Evolutionary conservation across 768 basidiomycete genomes (phyloP).

Genomic region (Boletus reticulatus): DNA sequence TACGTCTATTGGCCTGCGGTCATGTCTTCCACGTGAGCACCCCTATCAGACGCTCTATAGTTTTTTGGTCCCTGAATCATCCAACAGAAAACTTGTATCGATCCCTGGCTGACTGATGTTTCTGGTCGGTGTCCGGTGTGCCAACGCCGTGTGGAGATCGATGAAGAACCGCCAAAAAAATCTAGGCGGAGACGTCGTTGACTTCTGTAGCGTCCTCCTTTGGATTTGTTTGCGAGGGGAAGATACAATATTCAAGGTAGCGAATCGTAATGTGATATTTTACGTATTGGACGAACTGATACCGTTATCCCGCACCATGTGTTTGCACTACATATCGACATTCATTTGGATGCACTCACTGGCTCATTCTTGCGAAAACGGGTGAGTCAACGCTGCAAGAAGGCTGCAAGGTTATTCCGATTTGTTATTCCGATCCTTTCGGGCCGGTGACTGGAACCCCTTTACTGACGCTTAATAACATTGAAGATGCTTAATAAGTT

Average conservation of each 20-base stretch:
- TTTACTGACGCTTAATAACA: neutral
- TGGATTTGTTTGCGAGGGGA: conserved; percentile 7
- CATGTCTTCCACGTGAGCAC: conserved; percentile 86
- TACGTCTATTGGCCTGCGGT: conserved; percentile 73
- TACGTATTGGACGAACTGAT: conserved; percentile 30
- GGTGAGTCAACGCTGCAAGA: neutral
- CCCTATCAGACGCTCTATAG: neutral
- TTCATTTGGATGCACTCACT: conserved; percentile 17
- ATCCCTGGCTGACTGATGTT: conserved; percentile 84
- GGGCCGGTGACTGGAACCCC: neutral
- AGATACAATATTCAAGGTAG: conserved; percentile 29
- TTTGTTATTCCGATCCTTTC: neutral
- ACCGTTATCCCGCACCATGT: conserved; percentile 19
- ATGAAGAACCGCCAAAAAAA: conserved; percentile 36
- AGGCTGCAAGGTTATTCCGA: neutral
- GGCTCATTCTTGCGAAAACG: neutral
- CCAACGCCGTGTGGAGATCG: conserved; percentile 66
- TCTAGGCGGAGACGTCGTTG: conserved; percentile 24
- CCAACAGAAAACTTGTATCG: conserved; percentile 77
- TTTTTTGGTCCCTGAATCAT: conserved; percentile 1
- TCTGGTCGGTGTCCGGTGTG: conserved; percentile 89
- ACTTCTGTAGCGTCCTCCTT: conserved; percentile 5
- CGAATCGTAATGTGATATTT: conserved; percentile 30
- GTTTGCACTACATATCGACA: conserved; percentile 21
- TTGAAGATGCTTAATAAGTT: conserved; percentile 19